Conservation (phyloP, 106 monocot genomes). For the Agapanthus africanus region DNA sequence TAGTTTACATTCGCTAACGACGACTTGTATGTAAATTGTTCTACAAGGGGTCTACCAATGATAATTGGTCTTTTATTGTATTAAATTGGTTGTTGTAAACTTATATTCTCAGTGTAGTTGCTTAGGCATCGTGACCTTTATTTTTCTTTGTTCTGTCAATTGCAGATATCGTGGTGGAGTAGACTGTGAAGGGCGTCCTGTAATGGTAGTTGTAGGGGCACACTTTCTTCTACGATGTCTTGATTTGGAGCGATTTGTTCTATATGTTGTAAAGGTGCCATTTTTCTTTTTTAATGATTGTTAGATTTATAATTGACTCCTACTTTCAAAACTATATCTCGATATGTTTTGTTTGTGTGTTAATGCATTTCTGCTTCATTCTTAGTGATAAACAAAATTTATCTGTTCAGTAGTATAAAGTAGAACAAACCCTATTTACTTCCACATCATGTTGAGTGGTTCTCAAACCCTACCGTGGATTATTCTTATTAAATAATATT, state of each 20-base stretch:
- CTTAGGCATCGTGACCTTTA: not conserved
- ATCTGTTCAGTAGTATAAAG: too few relatives aligned
- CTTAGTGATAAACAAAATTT: too few relatives aligned
- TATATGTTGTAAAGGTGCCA: constrained; percentile 85
- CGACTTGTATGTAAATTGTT: not conserved
- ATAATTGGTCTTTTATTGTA: not conserved
- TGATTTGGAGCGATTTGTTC: constrained; percentile 91
- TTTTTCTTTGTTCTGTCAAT: not conserved
- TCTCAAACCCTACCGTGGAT: too few relatives aligned
- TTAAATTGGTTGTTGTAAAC: not conserved
- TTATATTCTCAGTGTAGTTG: too few relatives aligned
- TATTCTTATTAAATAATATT: too few relatives aligned
- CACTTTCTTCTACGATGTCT: constrained; percentile 96
- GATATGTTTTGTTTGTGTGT: too few relatives aligned
- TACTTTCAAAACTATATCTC: too few relatives aligned
- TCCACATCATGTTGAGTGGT: too few relatives aligned
- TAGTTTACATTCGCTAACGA: not conserved
- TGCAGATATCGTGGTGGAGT: constrained; percentile 95
- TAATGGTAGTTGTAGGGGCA: constrained; percentile 96
- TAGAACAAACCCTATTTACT: too few relatives aligned
- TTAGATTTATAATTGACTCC: too few relatives aligned
- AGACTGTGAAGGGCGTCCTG: constrained; percentile 84
- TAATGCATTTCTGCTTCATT: too few relatives aligned
- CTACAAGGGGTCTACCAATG: not conserved
- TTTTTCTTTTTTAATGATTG: too few relatives aligned